Percentiles rank a stretch among this genome's conserved stretches.
Evolutionary conservation across 2,329 filamentous ascomycete genomes (phyloP).

Genomic region (Colletotrichum sidae): DNA sequence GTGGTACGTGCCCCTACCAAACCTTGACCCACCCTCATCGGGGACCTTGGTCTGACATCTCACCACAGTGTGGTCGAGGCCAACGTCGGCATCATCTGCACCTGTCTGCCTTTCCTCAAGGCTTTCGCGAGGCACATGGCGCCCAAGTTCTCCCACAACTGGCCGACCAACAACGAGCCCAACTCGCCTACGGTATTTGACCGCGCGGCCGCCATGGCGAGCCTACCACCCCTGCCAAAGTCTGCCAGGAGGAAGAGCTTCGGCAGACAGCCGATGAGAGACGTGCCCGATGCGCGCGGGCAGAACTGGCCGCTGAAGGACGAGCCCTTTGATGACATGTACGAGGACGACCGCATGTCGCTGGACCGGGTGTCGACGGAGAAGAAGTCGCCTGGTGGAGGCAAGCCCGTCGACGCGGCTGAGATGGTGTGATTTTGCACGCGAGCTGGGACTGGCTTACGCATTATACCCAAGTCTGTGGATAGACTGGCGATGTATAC

Average conservation of each 20-base stretch:
- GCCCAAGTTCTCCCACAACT: not conserved
- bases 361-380: conserved; percentile 5
- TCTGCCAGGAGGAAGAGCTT: conserved; percentile 16
- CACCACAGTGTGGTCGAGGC: conserved; percentile 27
- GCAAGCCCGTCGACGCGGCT: conserved; percentile 17
- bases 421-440: conserved; percentile 24
- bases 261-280: conserved; percentile 9
- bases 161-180: conserved; percentile 5
- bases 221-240: conserved; percentile 10
- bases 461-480: conserved; percentile 13
- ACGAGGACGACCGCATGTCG: not conserved
- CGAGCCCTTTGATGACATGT: conserved; percentile 7
- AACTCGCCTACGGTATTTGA: conserved; percentile 26
- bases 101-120: conserved; percentile 35
- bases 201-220: conserved; percentile 25
- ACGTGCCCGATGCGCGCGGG: conserved; percentile 3
- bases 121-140: conserved; percentile 22
- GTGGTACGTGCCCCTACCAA: conserved; percentile 18
- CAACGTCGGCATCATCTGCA: conserved; percentile 36
- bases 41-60: not conserved
- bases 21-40: not conserved
- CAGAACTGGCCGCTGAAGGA: conserved; percentile 22
- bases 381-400: not conserved
- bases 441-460: not conserved
- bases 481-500: too few species aligned